These are phyloP conservation scores for Bimuria novae-zelandiae DNA, from an alignment of 2,329 filamentous ascomycete genomes.

Conservation along the genomic window DNA sequence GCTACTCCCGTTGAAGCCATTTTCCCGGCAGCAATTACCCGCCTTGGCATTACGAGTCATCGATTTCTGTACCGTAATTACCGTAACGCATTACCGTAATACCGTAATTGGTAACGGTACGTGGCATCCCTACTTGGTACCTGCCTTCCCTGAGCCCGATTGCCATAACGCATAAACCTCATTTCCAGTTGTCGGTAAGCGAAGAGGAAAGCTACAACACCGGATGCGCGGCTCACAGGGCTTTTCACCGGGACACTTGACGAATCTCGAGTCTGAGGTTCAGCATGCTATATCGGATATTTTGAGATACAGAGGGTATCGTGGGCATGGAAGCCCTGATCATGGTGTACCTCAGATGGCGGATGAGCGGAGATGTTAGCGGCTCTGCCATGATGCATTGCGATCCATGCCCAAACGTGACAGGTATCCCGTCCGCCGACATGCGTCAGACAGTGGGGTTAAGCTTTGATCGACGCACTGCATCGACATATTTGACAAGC, in stretches of 20 bases:
- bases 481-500: slow-evolving; percentile 1
- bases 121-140: too few species aligned
- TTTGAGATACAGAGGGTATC: not conserved
- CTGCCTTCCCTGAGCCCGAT: not conserved
- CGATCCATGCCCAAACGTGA: not conserved
- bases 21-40: too few species aligned
- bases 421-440: not conserved
- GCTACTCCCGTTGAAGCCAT: too few species aligned
- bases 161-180: slow-evolving; percentile 6
- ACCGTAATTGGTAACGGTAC: too few species aligned
- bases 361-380: not conserved
- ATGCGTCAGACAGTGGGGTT: not conserved
- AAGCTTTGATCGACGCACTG: slow-evolving; percentile 12
- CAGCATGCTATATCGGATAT: not conserved
- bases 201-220: not conserved
- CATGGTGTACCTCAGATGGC: not conserved
- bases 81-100: too few species aligned
- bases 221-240: not conserved
- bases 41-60: too few species aligned
- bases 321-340: not conserved
- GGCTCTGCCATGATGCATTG: not conserved
- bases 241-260: not conserved
- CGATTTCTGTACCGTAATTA: too few species aligned
- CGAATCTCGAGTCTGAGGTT: not conserved
- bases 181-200: not conserved